Evolutionary conservation across 805 yeast genomes (phyloP), one percentile per base, ranked within the genome.

Genomic region (Isabelozyma pseudorhagii): DNA sequence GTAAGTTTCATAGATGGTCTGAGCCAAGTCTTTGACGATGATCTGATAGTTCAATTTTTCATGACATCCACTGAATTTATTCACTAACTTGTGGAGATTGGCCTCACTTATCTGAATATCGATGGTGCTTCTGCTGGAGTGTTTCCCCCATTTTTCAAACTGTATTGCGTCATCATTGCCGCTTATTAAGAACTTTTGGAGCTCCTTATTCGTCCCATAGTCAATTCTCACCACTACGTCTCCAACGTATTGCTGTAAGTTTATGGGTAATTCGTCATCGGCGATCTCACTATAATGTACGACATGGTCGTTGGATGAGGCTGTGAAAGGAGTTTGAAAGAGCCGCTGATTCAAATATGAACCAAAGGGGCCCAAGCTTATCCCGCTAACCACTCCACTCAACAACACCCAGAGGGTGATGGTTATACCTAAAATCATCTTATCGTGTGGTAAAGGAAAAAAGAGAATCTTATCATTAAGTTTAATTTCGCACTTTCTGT

Each of bases 11-110:
- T 60, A 75, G 0, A 87, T 72, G 0, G 78, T 67, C 55, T 80
- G 82, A 1, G 87, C 74, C 48, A 87, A 67, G 60, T 87, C 87
- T 0, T 69, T 71, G 42, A 87, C 76, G 11, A 85, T 66, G 3
- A 80, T 60, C n/a, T 69, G 56, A 54, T 74, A 63, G 0, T 67
- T 55, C 21, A 69, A 57, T 6, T 54, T 54, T 7, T 44, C 31
- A 8, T 54, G 56, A 14, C 38, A 47, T 25, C 13, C 31, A n/a
- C 67, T 62, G 46, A 55, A 57, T 38, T 49, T 46, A 38, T 55
- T 47, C 10, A 66, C 45, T n/a, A 72, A 52, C 13, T 53, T 51
- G 0, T 53, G 17, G 38, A 69, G 65, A 42, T 46, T 51, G 13
- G 50, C 54, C 29, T 54, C 59, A 34, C 50, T 50, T n/a, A 62